Conservation (phyloP, 2,329 filamentous ascomycete genomes). For the Didymella pomorum region DNA sequence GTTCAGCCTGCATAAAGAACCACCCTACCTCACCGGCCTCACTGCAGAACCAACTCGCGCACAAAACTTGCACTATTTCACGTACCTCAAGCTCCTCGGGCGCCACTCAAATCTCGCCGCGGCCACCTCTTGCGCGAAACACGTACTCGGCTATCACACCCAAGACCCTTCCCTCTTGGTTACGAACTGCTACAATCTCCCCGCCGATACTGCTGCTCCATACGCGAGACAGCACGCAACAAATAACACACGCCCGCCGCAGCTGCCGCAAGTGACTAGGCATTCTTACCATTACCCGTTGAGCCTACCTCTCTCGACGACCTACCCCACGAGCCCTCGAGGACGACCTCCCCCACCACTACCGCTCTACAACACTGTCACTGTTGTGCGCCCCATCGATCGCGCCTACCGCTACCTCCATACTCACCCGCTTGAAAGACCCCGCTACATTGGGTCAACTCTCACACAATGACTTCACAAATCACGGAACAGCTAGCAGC, state of each 20-base stretch:
- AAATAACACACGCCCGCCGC: slow-evolving; percentile 7
- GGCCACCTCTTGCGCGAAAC: slow-evolving; percentile 23
- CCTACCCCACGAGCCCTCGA: slow-evolving; percentile 26
- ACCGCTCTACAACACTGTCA: slow-evolving; percentile 27
- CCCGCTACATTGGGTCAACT: slow-evolving; percentile 37
- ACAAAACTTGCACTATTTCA: slow-evolving; percentile 32
- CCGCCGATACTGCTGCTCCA: slow-evolving; percentile 12
- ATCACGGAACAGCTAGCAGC: slow-evolving; percentile 65
- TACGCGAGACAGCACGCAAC: slow-evolving; percentile 19
- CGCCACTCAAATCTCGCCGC: slow-evolving; percentile 18
- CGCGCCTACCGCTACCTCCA: slow-evolving; percentile 18
- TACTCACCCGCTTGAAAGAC: slow-evolving; percentile 23
- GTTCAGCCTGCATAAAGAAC: slow-evolving; percentile 43
- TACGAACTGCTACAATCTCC: slow-evolving; percentile 25
- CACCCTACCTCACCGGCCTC: slow-evolving; percentile 28
- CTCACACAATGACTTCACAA: slow-evolving; percentile 57
- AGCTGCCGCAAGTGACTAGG: slow-evolving; percentile 28
- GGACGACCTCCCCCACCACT: slow-evolving; percentile 22
- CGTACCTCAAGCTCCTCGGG: slow-evolving; percentile 21
- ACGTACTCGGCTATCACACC: slow-evolving; percentile 8
- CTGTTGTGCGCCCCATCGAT: slow-evolving; percentile 29
- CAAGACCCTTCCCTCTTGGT: slow-evolving; percentile 23
- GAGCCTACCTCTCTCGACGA: slow-evolving; percentile 26
- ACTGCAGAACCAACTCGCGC: slow-evolving; percentile 40
- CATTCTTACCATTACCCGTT: slow-evolving; percentile 22